Percentiles rank a stretch among this genome's conserved stretches.
These are phyloP conservation scores for Wickerhamiella siamensis DNA, from an alignment of 805 yeast genomes.

Conservation along the genomic window DNA sequence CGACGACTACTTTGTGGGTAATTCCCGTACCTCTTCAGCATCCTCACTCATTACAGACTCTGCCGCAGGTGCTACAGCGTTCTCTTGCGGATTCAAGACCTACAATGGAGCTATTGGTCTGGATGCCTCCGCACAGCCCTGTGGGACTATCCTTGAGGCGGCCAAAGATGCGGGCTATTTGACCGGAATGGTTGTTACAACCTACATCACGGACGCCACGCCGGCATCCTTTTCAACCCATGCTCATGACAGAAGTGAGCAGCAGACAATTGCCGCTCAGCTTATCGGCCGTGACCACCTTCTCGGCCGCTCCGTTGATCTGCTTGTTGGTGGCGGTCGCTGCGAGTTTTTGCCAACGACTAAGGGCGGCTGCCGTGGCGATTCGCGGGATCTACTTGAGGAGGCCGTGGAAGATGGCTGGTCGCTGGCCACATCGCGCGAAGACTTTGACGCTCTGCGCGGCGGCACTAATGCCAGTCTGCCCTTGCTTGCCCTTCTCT, in stretches of 20 bases:
- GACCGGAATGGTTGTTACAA: conserved; percentile 87
- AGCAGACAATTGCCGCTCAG: conserved; percentile 76
- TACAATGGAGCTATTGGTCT: conserved; percentile 93
- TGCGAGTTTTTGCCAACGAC: conserved; percentile 58
- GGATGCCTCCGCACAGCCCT: conserved; percentile 48
- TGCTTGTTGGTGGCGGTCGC: conserved; percentile 78
- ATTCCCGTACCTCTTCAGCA: conserved; percentile 70
- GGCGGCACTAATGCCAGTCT: conserved; percentile 49
- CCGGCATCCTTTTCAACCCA: conserved; percentile 85
- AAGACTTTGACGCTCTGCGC: conserved; percentile 41
- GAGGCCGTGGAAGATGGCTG: conserved; percentile 51
- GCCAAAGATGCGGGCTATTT: conserved; percentile 64
- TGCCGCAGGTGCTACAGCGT: conserved; percentile 96
- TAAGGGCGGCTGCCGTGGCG: conserved; percentile 54
- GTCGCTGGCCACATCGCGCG: conserved; percentile 30
- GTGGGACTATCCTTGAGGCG: conserved; percentile 82
- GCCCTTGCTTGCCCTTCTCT: conserved; percentile 66
- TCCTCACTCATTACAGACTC: conserved; percentile 76
- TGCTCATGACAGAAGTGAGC: conserved; percentile 59
- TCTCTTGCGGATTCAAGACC: conserved; percentile 67
- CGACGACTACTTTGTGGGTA: conserved; percentile 64
- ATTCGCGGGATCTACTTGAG: conserved; percentile 50
- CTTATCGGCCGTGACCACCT: conserved; percentile 64
- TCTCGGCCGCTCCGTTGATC: conserved; percentile 60
- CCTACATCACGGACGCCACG: conserved; percentile 87